Conservation (phyloP, 176 grass and related monocot genomes). For the Rhynchospora pubera region DNA sequence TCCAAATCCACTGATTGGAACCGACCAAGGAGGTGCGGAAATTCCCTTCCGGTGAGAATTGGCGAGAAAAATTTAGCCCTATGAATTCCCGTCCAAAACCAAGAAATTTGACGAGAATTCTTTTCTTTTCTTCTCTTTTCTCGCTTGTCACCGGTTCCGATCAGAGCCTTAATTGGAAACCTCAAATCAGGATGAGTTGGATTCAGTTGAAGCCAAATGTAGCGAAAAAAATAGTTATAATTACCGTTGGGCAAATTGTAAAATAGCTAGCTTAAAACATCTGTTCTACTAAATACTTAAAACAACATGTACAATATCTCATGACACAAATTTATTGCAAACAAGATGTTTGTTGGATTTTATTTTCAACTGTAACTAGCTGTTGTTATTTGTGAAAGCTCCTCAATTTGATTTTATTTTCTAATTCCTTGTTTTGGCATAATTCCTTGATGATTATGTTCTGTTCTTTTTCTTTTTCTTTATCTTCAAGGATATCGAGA, state of each 20-base stretch:
- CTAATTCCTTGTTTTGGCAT: not conserved
- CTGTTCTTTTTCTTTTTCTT: not conserved
- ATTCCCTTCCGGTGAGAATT: too few species aligned
- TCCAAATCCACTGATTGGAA: too few species aligned
- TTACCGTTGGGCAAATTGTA: not conserved
- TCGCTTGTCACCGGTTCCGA: too few species aligned
- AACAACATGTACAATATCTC: not conserved
- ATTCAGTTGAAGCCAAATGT: not conserved
- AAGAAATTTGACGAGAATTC: too few species aligned
- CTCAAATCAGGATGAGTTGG: not conserved
- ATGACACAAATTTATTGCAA: not conserved
- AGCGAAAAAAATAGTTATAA: not conserved
- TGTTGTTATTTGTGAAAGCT: not conserved
- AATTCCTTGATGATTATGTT: conserved; percentile 20
- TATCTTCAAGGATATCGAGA: conserved; percentile 63
- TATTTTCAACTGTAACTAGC: not conserved
- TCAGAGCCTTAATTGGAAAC: not conserved
- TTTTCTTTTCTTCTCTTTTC: too few species aligned
- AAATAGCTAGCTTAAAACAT: not conserved
- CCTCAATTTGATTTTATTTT: not conserved
- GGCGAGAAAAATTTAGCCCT: too few species aligned
- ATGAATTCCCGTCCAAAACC: too few species aligned
- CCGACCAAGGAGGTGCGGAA: too few species aligned
- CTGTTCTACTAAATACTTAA: not conserved
- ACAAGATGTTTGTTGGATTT: not conserved